Evolutionary conservation across 257 asterid species (phyloP).

Genomic region (Rhazya stricta): DNA sequence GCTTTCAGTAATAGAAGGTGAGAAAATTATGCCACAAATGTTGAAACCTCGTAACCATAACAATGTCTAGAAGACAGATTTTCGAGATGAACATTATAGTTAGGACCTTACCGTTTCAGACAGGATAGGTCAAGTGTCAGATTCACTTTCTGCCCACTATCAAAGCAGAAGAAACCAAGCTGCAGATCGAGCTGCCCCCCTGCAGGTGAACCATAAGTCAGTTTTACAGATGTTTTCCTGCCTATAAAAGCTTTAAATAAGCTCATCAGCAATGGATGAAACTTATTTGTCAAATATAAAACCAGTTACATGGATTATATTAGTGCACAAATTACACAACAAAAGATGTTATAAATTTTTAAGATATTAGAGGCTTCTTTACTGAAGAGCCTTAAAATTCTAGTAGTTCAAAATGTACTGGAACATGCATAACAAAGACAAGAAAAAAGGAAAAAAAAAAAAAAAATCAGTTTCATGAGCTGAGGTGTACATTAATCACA

Average conservation of each 20-base stretch:
- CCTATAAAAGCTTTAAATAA: background rate
- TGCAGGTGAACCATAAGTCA: slow-evolving; percentile 35
- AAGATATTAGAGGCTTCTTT: background rate
- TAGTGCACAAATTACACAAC: background rate
- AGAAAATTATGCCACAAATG: background rate
- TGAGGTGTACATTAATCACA: background rate
- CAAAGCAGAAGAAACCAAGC: slow-evolving; percentile 51
- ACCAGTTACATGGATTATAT: background rate
- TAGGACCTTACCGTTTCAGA: slow-evolving; percentile 59
- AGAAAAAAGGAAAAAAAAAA: too few species aligned
- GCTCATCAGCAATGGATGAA: background rate
- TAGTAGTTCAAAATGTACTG: background rate
- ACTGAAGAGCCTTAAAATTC: background rate
- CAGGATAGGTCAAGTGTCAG: slow-evolving; percentile 71
- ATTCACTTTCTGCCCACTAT: slow-evolving; percentile 51
- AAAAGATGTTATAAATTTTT: background rate
- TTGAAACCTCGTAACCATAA: background rate
- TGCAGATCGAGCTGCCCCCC: slow-evolving; percentile 60
- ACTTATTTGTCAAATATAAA: background rate
- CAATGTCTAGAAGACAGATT: background rate
- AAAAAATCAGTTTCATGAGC: background rate
- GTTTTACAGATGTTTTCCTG: slow-evolving; percentile 6
- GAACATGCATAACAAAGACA: background rate
- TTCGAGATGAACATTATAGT: slow-evolving; percentile 8
- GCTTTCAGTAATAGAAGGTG: background rate